Percentiles rank a stretch among this genome's conserved stretches.
Evolutionary conservation across 768 basidiomycete genomes (phyloP).

Genomic region (Rhodosporidiobolus odoratus): DNA sequence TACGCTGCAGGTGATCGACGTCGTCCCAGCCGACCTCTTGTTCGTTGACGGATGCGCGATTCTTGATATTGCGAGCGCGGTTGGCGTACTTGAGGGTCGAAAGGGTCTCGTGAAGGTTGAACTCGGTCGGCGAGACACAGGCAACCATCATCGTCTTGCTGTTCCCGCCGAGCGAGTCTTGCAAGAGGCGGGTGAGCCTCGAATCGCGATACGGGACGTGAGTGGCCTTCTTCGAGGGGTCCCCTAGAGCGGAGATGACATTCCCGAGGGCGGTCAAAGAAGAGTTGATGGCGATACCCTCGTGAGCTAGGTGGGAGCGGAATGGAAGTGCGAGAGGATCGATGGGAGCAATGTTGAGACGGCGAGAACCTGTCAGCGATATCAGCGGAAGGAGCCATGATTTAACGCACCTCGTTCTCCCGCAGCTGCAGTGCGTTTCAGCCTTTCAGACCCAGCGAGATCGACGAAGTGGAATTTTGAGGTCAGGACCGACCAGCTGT

Average conservation of each 20-base stretch:
- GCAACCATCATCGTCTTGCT: slow-evolving; percentile 98
- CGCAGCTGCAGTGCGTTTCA: slow-evolving; percentile 91
- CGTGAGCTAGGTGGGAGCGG: too few species aligned
- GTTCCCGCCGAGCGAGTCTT: slow-evolving; percentile 96
- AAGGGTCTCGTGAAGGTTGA: slow-evolving; percentile 87
- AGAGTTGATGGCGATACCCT: slow-evolving; percentile 85
- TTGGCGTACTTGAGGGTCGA: slow-evolving; percentile 96
- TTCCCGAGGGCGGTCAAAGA: slow-evolving; percentile 94
- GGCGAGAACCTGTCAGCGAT: background rate
- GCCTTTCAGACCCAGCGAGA: slow-evolving; percentile 88
- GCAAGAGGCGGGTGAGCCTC: slow-evolving; percentile 88
- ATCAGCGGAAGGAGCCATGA: background rate
- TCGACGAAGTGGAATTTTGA: slow-evolving; percentile 99
- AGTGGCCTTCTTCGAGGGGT: slow-evolving; percentile 80
- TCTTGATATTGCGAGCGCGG: slow-evolving; percentile 94
- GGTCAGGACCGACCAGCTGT: slow-evolving; percentile 82
- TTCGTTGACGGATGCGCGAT: slow-evolving; percentile 82
- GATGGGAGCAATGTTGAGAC: background rate
- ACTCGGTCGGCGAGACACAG: slow-evolving; percentile 92
- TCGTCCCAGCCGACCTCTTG: slow-evolving; percentile 99
- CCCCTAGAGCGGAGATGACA: slow-evolving; percentile 94
- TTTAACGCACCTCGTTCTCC: slow-evolving; percentile 79
- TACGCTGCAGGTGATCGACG: slow-evolving; percentile 87
- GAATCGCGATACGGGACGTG: slow-evolving; percentile 98
- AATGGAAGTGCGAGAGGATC: too few species aligned